Base-by-base conservation (phyloP, 768 basidiomycete genomes). In the Neoboletus subvelutipes region DNA sequence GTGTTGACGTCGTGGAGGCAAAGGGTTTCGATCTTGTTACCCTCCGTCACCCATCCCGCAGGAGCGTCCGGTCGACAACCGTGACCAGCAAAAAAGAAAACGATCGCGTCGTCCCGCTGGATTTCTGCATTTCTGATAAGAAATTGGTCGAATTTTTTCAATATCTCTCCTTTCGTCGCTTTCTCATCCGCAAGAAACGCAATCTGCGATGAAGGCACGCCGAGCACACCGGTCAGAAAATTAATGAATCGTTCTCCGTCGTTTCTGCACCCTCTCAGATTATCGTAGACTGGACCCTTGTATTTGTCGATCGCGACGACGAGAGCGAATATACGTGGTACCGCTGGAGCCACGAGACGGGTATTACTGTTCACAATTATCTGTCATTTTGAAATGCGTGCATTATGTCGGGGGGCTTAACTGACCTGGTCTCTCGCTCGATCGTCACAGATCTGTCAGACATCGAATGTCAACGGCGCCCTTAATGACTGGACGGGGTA, bases 61-160 rank as follows among this genome's bases (percentile, higher is more conserved):
- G 65, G 65, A 4, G 62, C 57, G 7, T 40, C 31, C 0, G 17
- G 5, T 22, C 5, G 65, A 18, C 49, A 40, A 0, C 65, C 65
- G 26, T 66, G 65, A 4, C 65, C 65, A 0, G 65, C 62, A 15
- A 55, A 66, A 17, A 50, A 66, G 57, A 67, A 61, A 1, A 66
- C 3, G 17, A 66, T 67, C 13, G 53, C 41, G 15, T 67, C 65
- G 33, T 63, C 49, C 28, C 46, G 50, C n/a, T 51, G 50, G 4
- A 67, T 53, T 5, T 51, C 12, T 1, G 18, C 11, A 8, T 66
- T 66, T 0, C 46, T 9, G 12, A 61, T 28, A 0, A 66, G 49
- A 47, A 67, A 67, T 4, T 4, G 10, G 4, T 55, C 10, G 15
- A 66, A 67, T 4, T 51, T 43, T 0, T 17, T 26, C 2, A 57